phyloP scores from a whole-genome alignment of 345 rosid species.

The Ceriops decandra region DNA sequence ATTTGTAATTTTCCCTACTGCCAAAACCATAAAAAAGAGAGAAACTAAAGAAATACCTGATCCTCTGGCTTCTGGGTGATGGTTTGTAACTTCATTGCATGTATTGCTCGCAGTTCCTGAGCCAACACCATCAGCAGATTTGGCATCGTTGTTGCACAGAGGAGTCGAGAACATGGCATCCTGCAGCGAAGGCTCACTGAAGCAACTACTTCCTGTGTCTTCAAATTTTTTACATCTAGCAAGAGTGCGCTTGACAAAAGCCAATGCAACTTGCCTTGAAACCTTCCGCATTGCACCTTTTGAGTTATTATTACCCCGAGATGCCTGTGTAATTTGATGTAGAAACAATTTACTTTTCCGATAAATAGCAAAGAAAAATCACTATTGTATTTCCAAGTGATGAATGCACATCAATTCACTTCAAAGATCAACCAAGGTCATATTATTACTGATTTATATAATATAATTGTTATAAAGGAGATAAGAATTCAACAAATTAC shows the following conservation, averaged over 20 bases:
- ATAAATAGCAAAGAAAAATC: background rate
- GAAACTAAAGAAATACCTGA: constrained; percentile 49
- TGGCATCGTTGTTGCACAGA: constrained; percentile 61
- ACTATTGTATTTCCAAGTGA: too few species aligned
- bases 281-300: constrained; percentile 43
- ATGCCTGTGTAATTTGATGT: constrained; percentile 40
- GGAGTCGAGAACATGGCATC: constrained; percentile 27
- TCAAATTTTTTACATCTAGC: constrained; percentile 50
- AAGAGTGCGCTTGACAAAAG: constrained; percentile 50
- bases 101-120: constrained; percentile 96
- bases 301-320: constrained; percentile 40
- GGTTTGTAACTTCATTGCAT: constrained; percentile 62
- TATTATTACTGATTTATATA: too few species aligned
- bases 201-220: constrained; percentile 56
- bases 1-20: too few species aligned
- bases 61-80: constrained; percentile 71
- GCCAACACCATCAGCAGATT: constrained; percentile 83
- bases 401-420: too few species aligned
- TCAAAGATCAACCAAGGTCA: too few species aligned
- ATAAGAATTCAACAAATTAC: too few species aligned
- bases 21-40: background rate
- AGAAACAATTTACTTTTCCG: constrained; percentile 5
- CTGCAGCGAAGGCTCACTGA: constrained; percentile 46
- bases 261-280: constrained; percentile 46
- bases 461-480: too few species aligned